A percentile compares a stretch with the other conserved stretches of the same genome.
These are phyloP conservation scores for Xylariaceae sp. DNA, from an alignment of 2,329 filamentous ascomycete species.

Conservation along the genomic window DNA sequence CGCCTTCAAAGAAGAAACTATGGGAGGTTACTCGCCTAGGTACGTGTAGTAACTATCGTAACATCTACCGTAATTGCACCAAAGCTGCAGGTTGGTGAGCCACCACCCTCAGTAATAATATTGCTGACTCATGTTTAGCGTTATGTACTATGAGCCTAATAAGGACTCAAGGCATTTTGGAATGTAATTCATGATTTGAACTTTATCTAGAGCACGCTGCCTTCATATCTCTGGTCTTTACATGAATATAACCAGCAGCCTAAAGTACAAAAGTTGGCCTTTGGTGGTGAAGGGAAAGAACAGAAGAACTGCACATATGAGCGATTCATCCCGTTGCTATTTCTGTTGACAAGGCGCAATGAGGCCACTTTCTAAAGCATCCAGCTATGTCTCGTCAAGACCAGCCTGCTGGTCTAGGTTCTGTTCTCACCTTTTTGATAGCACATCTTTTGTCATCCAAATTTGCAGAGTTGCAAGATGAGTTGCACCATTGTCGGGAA, in stretches of 20 bases:
- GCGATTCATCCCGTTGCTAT: background rate
- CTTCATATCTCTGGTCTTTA: background rate
- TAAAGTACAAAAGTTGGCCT: background rate
- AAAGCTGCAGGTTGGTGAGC: background rate
- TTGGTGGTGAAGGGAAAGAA: background rate
- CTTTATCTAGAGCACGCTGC: background rate
- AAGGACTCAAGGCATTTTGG: background rate
- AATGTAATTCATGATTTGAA: background rate
- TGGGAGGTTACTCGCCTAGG: too few relatives aligned
- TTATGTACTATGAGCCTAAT: background rate
- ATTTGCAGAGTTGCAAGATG: background rate
- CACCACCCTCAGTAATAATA: background rate
- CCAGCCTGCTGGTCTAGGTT: too few relatives aligned
- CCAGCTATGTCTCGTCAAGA: too few relatives aligned
- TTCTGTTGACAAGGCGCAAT: background rate
- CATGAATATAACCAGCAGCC: conserved; percentile 1
- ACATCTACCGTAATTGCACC: too few relatives aligned
- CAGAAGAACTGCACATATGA: too few relatives aligned
- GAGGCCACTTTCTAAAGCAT: too few relatives aligned
- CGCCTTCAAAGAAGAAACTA: too few relatives aligned
- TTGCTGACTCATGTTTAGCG: background rate
- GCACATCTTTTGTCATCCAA: too few relatives aligned
- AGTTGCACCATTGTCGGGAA: background rate
- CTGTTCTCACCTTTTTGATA: too few relatives aligned
- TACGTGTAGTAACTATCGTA: too few relatives aligned